Percentiles rank a stretch among this genome's conserved stretches.
Conservation (phyloP, 2,329 filamentous ascomycete genomes). For the Ascochyta rabiei region DNA sequence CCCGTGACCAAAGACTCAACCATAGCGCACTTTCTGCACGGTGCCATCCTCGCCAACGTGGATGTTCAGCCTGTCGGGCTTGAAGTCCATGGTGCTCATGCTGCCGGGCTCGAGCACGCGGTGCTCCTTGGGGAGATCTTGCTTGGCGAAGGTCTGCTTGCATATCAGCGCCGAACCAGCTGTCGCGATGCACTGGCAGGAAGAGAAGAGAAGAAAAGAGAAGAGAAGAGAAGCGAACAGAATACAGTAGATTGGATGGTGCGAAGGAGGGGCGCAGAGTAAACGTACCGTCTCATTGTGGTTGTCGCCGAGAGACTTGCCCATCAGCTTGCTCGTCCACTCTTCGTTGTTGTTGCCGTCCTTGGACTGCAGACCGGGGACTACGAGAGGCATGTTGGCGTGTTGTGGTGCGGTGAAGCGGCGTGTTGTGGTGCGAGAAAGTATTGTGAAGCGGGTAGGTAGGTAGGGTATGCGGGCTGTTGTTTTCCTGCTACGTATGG, state of each 20-base stretch:
- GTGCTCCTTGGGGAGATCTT: conserved; percentile 56
- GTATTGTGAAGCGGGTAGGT: neutral
- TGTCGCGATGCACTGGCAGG: too few relatives aligned
- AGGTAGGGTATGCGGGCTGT: neutral
- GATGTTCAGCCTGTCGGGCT: conserved; percentile 57
- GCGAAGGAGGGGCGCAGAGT: neutral
- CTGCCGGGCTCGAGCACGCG: conserved; percentile 54
- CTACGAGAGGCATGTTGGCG: conserved; percentile 57
- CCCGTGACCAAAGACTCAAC: conserved; percentile 33
- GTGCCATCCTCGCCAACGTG: conserved; percentile 57
- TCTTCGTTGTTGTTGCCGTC: conserved; percentile 44
- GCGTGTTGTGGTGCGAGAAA: conserved; percentile 3
- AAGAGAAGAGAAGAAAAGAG: too few relatives aligned
- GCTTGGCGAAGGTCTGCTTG: conserved; percentile 57
- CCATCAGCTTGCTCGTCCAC: conserved; percentile 57
- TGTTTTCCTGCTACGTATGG: neutral
- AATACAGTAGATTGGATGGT: too few relatives aligned
- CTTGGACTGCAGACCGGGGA: conserved; percentile 54
- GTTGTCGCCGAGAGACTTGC: conserved; percentile 58
- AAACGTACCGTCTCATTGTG: conserved; percentile 52
- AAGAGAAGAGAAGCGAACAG: neutral
- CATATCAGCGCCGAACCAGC: neutral
- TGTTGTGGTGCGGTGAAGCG: conserved; percentile 2
- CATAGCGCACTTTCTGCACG: conserved; percentile 56
- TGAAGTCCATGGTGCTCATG: conserved; percentile 55